A percentile compares a stretch with the other conserved stretches of the same genome.
Evolutionary conservation across 2,329 filamentous ascomycete species (phyloP).

Genomic region (Curvularia eragrostidis): DNA sequence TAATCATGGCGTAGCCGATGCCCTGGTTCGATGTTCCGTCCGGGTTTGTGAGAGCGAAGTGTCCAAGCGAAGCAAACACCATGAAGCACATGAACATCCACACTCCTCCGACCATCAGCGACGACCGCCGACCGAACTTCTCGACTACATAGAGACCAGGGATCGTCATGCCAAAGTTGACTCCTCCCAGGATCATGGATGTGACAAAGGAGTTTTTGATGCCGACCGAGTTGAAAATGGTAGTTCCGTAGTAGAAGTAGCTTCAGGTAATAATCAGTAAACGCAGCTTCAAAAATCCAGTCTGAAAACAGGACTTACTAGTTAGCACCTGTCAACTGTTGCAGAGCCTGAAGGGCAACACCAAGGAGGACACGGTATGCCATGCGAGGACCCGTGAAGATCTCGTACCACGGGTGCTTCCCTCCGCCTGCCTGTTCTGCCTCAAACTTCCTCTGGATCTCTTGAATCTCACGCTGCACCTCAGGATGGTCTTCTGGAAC

Average conservation of each 20-base stretch:
- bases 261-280: not conserved
- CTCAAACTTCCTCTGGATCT: constrained; percentile 64
- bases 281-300: not conserved
- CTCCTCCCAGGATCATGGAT: constrained; percentile 56
- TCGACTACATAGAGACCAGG: constrained; percentile 57
- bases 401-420: constrained; percentile 59
- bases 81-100: constrained; percentile 67
- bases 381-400: constrained; percentile 71
- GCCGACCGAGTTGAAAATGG: constrained; percentile 53
- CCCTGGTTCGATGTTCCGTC: constrained; percentile 45
- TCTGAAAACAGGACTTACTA: constrained; percentile 60
- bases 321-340: constrained; percentile 73
- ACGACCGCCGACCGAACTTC: constrained; percentile 54
- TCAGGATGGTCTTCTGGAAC: constrained; percentile 62
- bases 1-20: constrained; percentile 67
- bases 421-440: constrained; percentile 55
- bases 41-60: constrained; percentile 50
- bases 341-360: constrained; percentile 67
- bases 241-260: constrained; percentile 65
- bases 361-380: constrained; percentile 68
- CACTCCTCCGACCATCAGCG: constrained; percentile 54
- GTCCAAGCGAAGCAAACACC: constrained; percentile 56
- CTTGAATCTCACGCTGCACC: constrained; percentile 60
- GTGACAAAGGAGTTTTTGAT: constrained; percentile 55
- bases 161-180: constrained; percentile 58